phyloP scores from a whole-genome alignment of 2,329 filamentous ascomycete genomes.

The Pseudonectria buxi region DNA sequence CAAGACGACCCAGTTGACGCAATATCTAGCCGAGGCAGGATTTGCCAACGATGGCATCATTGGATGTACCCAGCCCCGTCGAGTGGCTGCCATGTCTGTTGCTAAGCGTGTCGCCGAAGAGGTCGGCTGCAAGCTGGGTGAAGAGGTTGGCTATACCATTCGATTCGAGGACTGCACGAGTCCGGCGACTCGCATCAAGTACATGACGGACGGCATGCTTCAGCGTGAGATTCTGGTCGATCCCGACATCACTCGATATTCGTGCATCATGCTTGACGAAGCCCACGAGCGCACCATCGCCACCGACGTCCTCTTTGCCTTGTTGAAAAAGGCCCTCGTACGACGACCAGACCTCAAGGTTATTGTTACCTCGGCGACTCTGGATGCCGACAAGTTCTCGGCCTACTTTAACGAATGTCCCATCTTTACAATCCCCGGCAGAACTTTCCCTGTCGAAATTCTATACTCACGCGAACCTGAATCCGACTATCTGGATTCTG shows the following conservation, averaged over 20 bases:
- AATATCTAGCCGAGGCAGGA: conserved; percentile 88
- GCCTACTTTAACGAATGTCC: conserved; percentile 93
- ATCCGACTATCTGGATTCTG: conserved; percentile 89
- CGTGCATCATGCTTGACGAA: conserved; percentile 96
- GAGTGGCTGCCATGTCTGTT: conserved; percentile 96
- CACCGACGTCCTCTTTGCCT: conserved; percentile 88
- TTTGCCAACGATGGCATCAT: conserved; percentile 85
- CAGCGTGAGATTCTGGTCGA: conserved; percentile 92
- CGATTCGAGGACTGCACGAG: conserved; percentile 94
- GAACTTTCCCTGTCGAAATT: conserved; percentile 92
- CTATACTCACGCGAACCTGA: conserved; percentile 94
- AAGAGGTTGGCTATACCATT: conserved; percentile 95
- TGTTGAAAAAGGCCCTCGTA: conserved; percentile 90
- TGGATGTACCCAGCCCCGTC: conserved; percentile 92
- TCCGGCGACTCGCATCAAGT: conserved; percentile 88
- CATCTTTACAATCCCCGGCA: conserved; percentile 92
- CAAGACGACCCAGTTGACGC: conserved; percentile 94
- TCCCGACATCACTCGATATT: conserved; percentile 81
- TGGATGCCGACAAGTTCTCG: conserved; percentile 96
- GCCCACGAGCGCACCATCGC: conserved; percentile 96
- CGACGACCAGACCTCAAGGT: conserved; percentile 81
- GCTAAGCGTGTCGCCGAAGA: conserved; percentile 95
- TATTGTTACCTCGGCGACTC: conserved; percentile 92
- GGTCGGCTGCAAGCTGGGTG: conserved; percentile 82
- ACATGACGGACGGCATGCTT: conserved; percentile 99